These are phyloP conservation scores for Triticum dicoccoides DNA, from an alignment of 176 grass and related monocot genomes.

Conservation along the genomic window DNA sequence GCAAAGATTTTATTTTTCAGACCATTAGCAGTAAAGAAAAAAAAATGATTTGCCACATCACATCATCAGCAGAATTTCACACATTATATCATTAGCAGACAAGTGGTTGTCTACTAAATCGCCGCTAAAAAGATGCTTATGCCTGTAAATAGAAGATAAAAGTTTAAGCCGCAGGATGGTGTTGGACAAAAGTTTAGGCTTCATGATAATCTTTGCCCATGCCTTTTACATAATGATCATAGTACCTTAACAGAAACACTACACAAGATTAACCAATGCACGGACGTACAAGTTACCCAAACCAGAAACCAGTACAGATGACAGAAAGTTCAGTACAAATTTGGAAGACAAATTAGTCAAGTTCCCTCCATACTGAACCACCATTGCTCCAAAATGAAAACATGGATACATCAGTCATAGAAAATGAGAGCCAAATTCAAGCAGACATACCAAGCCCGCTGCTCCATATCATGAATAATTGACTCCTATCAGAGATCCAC, in stretches of 20 bases:
- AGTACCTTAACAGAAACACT: neutral
- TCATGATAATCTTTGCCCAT: neutral
- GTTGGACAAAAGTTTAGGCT: neutral
- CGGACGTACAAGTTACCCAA: neutral
- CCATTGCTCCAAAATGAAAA: neutral
- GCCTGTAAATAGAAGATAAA: neutral
- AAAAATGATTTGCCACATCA: too few species aligned
- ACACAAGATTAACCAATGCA: neutral
- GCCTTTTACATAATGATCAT: neutral
- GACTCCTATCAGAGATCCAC: neutral
- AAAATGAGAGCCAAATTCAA: neutral
- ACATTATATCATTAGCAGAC: neutral
- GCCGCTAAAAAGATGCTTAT: neutral
- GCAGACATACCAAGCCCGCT: neutral
- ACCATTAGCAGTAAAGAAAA: too few species aligned
- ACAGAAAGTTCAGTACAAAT: neutral
- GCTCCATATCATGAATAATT: neutral
- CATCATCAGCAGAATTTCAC: neutral
- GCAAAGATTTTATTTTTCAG: neutral
- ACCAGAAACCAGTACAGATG: neutral
- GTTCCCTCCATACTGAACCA: neutral
- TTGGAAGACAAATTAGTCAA: neutral
- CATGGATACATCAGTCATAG: neutral
- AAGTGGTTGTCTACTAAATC: neutral
- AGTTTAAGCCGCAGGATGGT: neutral